These are phyloP conservation scores for Cladosporium colombiae DNA, from an alignment of 2,329 filamentous ascomycete species.

Conservation along the genomic window DNA sequence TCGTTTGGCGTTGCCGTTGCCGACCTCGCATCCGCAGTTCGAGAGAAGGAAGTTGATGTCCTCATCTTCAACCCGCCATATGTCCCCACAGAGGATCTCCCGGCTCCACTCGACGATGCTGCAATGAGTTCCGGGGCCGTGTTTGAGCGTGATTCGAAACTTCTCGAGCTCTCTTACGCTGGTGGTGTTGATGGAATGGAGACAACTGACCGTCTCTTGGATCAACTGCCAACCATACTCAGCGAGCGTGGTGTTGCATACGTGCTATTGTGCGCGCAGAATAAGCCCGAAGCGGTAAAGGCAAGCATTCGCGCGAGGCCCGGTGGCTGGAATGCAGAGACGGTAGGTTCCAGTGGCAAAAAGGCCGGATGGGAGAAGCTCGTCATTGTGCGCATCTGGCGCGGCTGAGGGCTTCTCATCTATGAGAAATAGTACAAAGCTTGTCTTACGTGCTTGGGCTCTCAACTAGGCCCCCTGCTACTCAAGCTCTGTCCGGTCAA, in stretches of 20 bases:
- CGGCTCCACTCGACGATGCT: constrained; percentile 38
- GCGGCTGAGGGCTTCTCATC: constrained; percentile 30
- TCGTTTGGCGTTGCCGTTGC: constrained; percentile 65
- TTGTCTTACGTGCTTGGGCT: neutral
- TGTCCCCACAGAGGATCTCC: constrained; percentile 79
- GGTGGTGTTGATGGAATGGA: constrained; percentile 93
- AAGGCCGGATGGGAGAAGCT: constrained; percentile 93
- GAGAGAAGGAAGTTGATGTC: constrained; percentile 67
- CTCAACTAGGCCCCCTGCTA: constrained; percentile 12
- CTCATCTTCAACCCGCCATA: constrained; percentile 97
- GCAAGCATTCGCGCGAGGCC: constrained; percentile 59
- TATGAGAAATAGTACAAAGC: neutral
- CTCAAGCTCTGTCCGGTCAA: constrained; percentile 31
- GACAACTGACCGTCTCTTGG: constrained; percentile 77
- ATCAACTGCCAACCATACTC: constrained; percentile 66
- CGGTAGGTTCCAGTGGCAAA: constrained; percentile 79
- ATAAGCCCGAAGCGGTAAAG: constrained; percentile 76
- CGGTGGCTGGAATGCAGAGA: constrained; percentile 70
- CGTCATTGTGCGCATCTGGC: constrained; percentile 85
- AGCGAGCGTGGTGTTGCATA: constrained; percentile 76
- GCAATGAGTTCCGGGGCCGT: constrained; percentile 24
- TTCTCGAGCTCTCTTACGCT: constrained; percentile 84
- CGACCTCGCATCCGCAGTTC: constrained; percentile 68
- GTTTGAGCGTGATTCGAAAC: constrained; percentile 79
- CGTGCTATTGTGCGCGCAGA: constrained; percentile 85